phyloP scores from a whole-genome alignment of 2,329 filamentous ascomycete genomes.

The Exophiala xenobiotica region DNA sequence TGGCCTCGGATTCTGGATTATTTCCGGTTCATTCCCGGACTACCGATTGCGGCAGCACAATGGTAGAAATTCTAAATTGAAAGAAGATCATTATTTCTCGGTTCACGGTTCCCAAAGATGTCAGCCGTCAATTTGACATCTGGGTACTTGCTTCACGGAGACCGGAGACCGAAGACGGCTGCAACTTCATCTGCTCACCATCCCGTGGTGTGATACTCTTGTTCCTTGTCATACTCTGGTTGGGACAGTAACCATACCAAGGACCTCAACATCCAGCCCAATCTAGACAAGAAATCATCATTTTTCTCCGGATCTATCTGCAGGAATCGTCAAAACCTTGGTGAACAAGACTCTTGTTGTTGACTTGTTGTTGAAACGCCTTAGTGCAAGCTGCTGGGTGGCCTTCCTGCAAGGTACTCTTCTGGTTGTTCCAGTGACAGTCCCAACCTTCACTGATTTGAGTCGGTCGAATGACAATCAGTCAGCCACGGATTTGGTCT shows the following conservation, averaged over 20 bases:
- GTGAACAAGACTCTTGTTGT: background rate
- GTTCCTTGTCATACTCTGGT: slow-evolving; percentile 2
- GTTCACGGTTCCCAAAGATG: too few species aligned
- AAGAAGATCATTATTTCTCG: too few species aligned
- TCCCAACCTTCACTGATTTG: too few species aligned
- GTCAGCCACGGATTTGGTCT: too few species aligned
- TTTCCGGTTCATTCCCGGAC: too few species aligned
- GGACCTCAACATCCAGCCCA: background rate
- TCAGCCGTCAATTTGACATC: slow-evolving; percentile 21
- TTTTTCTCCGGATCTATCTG: background rate
- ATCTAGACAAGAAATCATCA: background rate
- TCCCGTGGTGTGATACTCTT: slow-evolving; percentile 1
- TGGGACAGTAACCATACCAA: background rate
- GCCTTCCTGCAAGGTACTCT: background rate
- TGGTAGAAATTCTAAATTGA: background rate
- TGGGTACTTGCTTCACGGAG: slow-evolving; percentile 14
- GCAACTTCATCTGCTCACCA: slow-evolving; percentile 7
- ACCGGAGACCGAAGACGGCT: slow-evolving; percentile 6
- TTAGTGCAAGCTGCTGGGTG: background rate
- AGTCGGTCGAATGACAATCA: too few species aligned
- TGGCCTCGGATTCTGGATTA: too few species aligned
- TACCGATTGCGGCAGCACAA: too few species aligned
- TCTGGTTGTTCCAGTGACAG: too few species aligned
- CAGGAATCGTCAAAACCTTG: background rate
- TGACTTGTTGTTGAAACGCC: background rate